phyloP scores from a whole-genome alignment of 2,329 filamentous ascomycete genomes.

The Fusarium sp. region DNA sequence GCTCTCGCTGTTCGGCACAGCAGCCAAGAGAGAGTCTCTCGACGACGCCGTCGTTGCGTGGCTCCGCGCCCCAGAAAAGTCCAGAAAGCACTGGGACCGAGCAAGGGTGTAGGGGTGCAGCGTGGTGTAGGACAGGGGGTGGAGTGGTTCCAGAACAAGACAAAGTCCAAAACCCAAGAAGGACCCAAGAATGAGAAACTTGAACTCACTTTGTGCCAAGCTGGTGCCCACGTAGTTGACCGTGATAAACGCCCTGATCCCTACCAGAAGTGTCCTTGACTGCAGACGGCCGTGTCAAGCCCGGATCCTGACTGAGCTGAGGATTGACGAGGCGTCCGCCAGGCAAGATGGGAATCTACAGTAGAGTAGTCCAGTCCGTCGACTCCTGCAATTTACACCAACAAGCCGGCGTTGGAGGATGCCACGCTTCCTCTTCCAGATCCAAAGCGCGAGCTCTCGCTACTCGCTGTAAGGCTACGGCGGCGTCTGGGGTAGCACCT shows the following conservation, averaged over 20 bases:
- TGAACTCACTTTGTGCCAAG: slow-evolving; percentile 10
- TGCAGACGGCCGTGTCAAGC: background rate
- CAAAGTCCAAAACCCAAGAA: slow-evolving; percentile 5
- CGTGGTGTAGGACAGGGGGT: slow-evolving; percentile 7
- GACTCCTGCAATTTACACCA: slow-evolving; percentile 18
- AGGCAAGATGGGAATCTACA: slow-evolving; percentile 8
- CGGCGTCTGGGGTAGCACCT: slow-evolving; percentile 25
- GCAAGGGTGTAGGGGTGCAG: slow-evolving; percentile 9
- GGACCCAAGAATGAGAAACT: background rate
- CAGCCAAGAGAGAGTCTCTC: slow-evolving; percentile 28
- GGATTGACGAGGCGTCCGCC: slow-evolving; percentile 13
- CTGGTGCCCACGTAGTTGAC: background rate
- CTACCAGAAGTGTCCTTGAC: slow-evolving; percentile 10
- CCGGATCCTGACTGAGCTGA: slow-evolving; percentile 13
- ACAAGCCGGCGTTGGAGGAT: background rate
- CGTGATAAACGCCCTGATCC: slow-evolving; percentile 15
- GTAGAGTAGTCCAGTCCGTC: background rate
- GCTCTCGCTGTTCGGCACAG: slow-evolving; percentile 38
- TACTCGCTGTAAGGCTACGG: background rate
- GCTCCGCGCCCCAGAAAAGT: slow-evolving; percentile 25
- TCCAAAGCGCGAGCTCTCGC: background rate
- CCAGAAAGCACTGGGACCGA: background rate
- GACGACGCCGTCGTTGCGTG: slow-evolving; percentile 15
- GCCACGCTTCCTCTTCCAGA: background rate
- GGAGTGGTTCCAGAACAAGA: slow-evolving; percentile 24